Evolutionary conservation across 2,329 filamentous ascomycete species (phyloP), one percentile per base, ranked within the genome.

Genomic region (Colletotrichum cuscutae): DNA sequence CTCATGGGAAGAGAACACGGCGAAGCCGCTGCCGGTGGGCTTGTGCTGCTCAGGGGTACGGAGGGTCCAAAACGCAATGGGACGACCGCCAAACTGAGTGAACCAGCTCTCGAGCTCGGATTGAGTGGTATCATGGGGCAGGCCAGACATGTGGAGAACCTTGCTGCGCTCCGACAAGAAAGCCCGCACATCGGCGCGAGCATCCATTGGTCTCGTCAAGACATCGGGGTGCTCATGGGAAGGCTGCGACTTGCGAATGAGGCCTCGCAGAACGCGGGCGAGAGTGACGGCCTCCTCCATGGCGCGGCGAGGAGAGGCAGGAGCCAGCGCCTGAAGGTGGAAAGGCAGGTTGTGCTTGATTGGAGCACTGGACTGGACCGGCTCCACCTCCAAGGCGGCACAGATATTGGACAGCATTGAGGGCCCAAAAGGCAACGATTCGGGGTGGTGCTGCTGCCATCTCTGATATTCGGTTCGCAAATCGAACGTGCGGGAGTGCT

Each of bases 101-200:
- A 98, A 99, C 97, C 97, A 99, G 85, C 95, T 98, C 86, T 99
- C 97, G 28, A 99, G 89, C 86, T 99, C 97, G 4, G 96, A 98
- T 85, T 99, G 97, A 1, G 97, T 99, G 46, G 97, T 99, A 79
- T 99, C 97, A 82, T 99, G 97, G 57, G 97, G 97, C 65, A 99
- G 89, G 61, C 97, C 97, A 79, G 95, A 98, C 92, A 99, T 96
- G 84, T 99, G 97, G 68, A 99, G 90, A 52, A 99, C 96, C 86
- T 99, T 99, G 88, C 95, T 98, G 74, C 97, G 92, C 86, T 99
- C 97, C 2, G 95, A 95, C 70, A 99, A 87, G 86, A 99, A 99
- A 65, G 97, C 97, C 77, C 97, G 91, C 57, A 99, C 97, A 83
- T 99, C 97, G 74, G 97, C 97, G 78, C 95, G 91, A 72, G 97